A percentile compares a stretch with the other conserved stretches of the same genome.
Evolutionary conservation across 192 early-diverging fungal species (phyloP).

Genomic region (Gamsiella multidivaricata): DNA sequence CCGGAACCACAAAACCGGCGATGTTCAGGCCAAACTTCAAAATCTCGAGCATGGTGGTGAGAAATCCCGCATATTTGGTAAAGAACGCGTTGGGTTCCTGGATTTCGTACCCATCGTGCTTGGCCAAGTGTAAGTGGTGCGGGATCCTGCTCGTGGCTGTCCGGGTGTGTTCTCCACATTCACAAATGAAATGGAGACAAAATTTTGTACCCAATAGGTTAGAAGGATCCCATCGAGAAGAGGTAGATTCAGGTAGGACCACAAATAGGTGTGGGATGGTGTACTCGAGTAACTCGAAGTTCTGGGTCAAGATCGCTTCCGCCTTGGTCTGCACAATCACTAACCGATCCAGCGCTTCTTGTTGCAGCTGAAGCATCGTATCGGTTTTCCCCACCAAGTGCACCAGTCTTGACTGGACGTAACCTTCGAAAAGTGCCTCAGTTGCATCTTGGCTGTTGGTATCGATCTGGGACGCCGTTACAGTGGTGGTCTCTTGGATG

Average conservation of each 20-base stretch:
- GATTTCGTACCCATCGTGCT: constrained; percentile 12
- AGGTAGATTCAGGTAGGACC: background rate
- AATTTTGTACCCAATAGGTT: background rate
- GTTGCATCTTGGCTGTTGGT: too few species aligned
- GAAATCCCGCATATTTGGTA: constrained; percentile 2
- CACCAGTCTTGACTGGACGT: too few species aligned
- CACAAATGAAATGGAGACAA: constrained; percentile 14
- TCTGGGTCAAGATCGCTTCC: constrained; percentile 11
- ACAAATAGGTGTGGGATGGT: constrained; percentile 11
- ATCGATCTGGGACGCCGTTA: too few species aligned
- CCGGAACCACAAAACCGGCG: background rate
- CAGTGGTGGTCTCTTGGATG: too few species aligned
- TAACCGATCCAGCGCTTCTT: background rate
- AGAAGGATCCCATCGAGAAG: background rate
- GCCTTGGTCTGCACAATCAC: background rate
- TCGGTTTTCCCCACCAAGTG: too few species aligned
- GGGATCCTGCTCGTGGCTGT: background rate
- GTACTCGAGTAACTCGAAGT: constrained; percentile 25
- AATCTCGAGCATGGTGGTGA: constrained; percentile 2
- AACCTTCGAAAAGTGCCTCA: too few species aligned
- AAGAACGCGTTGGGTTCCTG: background rate
- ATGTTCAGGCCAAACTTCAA: background rate
- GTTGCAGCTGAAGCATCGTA: background rate
- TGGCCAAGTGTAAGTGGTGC: constrained; percentile 1
- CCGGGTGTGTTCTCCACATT: constrained; percentile 1